A percentile compares a stretch with the other conserved stretches of the same genome.
Conservation (phyloP, 2,329 filamentous ascomycete genomes). For the Macrophomina phaseolina region DNA sequence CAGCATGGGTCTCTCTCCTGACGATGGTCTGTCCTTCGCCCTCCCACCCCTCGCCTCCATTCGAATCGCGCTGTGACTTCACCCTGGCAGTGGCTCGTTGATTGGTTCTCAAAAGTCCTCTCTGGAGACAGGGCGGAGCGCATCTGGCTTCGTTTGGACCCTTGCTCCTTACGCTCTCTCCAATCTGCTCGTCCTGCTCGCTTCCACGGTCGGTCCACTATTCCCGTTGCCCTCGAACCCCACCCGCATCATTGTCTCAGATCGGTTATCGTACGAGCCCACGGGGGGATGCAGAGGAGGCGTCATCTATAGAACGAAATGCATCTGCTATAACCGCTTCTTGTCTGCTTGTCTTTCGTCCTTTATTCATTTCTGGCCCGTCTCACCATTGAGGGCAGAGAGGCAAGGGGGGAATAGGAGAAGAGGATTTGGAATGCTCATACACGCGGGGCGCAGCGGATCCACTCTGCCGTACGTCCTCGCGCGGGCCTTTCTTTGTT, state of each 20-base stretch:
- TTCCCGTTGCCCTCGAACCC: no score
- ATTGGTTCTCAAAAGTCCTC: not conserved
- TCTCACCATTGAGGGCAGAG: no score
- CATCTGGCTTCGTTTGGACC: no score
- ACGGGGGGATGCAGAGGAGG: not conserved
- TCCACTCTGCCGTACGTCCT: no score
- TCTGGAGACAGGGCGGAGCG: not conserved
- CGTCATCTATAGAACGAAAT: no score
- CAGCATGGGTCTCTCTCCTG: not conserved
- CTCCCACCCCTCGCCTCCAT: not conserved
- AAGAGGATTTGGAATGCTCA: constrained; percentile 8
- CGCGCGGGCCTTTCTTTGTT: no score
- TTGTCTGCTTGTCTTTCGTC: not conserved
- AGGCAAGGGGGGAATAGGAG: no score
- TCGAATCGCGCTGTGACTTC: not conserved
- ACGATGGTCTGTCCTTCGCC: not conserved
- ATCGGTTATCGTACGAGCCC: not conserved
- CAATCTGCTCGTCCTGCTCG: not conserved
- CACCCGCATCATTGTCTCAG: not conserved
- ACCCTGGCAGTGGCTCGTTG: not conserved
- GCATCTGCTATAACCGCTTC: no score
- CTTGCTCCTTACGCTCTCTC: not conserved
- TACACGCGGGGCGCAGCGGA: not conserved
- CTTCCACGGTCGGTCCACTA: no score
- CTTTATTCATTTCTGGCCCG: not conserved